phyloP scores from a whole-genome alignment of 2,329 filamentous ascomycete species.

The Ceratocystis cubensis region DNA sequence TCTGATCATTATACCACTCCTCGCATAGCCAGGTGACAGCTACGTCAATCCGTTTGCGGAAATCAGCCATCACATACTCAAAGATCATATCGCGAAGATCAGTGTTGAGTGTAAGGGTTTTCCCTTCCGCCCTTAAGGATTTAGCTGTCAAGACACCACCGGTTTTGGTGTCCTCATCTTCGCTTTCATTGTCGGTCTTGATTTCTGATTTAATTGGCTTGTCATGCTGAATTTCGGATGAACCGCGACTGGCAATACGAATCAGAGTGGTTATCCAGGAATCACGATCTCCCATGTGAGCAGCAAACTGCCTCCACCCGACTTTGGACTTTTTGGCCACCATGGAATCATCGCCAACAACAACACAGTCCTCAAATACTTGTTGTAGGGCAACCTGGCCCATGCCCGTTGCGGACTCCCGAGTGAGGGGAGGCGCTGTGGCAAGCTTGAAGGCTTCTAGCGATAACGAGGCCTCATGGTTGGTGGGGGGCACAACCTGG shows the following conservation, averaged over 20 bases:
- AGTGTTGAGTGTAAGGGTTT: slow-evolving; percentile 42
- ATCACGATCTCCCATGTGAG: slow-evolving; percentile 71
- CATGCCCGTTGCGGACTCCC: slow-evolving; percentile 32
- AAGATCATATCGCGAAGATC: slow-evolving; percentile 71
- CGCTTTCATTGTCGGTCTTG: not conserved
- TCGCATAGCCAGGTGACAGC: slow-evolving; percentile 92
- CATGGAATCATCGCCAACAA: slow-evolving; percentile 54
- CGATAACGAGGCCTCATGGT: slow-evolving; percentile 37
- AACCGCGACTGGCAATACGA: slow-evolving; percentile 47
- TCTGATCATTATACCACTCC: slow-evolving; percentile 87
- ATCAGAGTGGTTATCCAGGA: slow-evolving; percentile 84
- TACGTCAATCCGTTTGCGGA: slow-evolving; percentile 74
- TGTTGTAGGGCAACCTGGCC: slow-evolving; percentile 22
- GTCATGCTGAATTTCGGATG: slow-evolving; percentile 3
- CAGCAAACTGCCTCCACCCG: slow-evolving; percentile 74
- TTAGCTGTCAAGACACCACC: slow-evolving; percentile 11
- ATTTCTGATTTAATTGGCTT: slow-evolving; percentile 25
- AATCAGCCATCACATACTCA: slow-evolving; percentile 81
- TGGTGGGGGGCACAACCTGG: slow-evolving; percentile 28
- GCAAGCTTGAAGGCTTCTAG: slow-evolving; percentile 71
- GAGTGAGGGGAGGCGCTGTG: slow-evolving; percentile 58
- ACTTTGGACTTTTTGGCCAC: slow-evolving; percentile 47
- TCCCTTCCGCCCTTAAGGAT: slow-evolving; percentile 8
- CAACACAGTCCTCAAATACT: slow-evolving; percentile 35
- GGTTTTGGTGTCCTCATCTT: slow-evolving; percentile 22